Conservation (phyloP, 495 filamentous ascomycete genomes). For the Filosporella fistucella region DNA sequence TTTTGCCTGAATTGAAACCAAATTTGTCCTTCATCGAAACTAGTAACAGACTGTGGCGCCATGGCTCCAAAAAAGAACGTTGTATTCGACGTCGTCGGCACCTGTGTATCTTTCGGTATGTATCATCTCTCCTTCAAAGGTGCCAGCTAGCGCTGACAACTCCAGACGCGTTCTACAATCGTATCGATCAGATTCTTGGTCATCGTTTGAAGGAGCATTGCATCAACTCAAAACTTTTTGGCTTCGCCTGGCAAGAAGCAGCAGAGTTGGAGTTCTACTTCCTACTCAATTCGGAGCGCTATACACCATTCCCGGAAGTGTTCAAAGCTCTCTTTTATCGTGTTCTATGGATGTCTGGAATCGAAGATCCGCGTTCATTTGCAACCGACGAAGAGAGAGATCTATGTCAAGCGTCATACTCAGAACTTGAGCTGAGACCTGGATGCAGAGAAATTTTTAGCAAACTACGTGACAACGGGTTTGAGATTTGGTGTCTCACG, state of each 20-base stretch:
- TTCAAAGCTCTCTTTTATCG: constrained; percentile 37
- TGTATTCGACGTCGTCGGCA: constrained; percentile 42
- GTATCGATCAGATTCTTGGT: constrained; percentile 23
- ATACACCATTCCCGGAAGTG: constrained; percentile 31
- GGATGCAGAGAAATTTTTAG: constrained; percentile 29
- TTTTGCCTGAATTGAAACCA: too few relatives aligned
- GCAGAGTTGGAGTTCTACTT: constrained; percentile 39
- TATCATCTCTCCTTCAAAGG: constrained; percentile 26
- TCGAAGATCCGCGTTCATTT: constrained; percentile 30
- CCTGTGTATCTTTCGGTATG: constrained; percentile 32
- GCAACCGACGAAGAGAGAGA: constrained; percentile 34
- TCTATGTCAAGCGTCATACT: constrained; percentile 26
- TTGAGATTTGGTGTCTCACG: constrained; percentile 39
- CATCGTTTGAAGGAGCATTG: constrained; percentile 23
- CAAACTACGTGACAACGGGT: constrained; percentile 29
- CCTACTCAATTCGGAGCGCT: constrained; percentile 34
- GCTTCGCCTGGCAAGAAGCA: constrained; percentile 38
- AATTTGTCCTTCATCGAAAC: too few relatives aligned
- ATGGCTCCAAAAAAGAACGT: constrained; percentile 9
- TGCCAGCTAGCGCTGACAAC: background rate
- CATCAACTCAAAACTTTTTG: constrained; percentile 32
- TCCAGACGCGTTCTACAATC: background rate
- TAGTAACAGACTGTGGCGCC: background rate
- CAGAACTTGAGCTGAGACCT: constrained; percentile 25
- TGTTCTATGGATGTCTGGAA: constrained; percentile 32